Conservation (phyloP, 2,329 filamentous ascomycete genomes). For the Domatiomyces globalis region DNA sequence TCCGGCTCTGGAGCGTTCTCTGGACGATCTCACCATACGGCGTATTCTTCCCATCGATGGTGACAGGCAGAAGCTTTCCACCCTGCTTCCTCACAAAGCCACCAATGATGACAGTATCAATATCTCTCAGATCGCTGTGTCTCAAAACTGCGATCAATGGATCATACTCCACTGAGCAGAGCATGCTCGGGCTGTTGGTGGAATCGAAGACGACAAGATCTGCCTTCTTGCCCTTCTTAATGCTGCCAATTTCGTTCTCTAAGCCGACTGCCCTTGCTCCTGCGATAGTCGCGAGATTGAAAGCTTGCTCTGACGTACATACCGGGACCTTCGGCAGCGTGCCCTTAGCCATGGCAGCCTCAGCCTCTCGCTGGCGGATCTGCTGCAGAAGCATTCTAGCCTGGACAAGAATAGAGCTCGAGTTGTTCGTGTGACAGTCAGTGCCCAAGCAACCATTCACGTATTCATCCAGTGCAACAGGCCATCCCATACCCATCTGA, state of each 20-base stretch:
- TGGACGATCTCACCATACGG: conserved; percentile 5
- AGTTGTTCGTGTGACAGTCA: conserved; percentile 23
- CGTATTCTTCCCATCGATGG: conserved; percentile 1
- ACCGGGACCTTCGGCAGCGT: conserved; percentile 19
- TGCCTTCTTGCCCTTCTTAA: conserved; percentile 34
- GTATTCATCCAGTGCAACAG: conserved; percentile 23
- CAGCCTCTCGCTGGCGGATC: conserved; percentile 21
- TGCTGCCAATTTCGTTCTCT: conserved; percentile 30
- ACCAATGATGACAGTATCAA: conserved; percentile 33
- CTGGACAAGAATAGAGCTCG: conserved; percentile 19
- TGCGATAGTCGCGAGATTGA: conserved; percentile 37
- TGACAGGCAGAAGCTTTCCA: conserved; percentile 9
- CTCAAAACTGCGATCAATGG: conserved; percentile 32
- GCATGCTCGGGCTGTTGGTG: conserved; percentile 26
- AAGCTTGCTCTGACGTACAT: conserved; percentile 30
- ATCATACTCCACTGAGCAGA: conserved; percentile 29
- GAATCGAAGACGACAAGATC: conserved; percentile 38
- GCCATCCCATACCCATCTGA: conserved; percentile 31
- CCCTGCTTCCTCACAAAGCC: conserved; percentile 28
- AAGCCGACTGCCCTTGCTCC: conserved; percentile 33
- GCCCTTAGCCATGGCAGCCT: conserved; percentile 17
- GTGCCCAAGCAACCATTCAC: conserved; percentile 19
- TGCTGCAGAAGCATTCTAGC: conserved; percentile 20
- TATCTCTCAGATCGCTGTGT: conserved; percentile 28
- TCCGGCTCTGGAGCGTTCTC: conserved; percentile 9